A percentile compares a stretch with the other conserved stretches of the same genome.
These are phyloP conservation scores for Apophysomyces variabilis DNA, from an alignment of 371 early-diverging fungal species.

Conservation along the genomic window DNA sequence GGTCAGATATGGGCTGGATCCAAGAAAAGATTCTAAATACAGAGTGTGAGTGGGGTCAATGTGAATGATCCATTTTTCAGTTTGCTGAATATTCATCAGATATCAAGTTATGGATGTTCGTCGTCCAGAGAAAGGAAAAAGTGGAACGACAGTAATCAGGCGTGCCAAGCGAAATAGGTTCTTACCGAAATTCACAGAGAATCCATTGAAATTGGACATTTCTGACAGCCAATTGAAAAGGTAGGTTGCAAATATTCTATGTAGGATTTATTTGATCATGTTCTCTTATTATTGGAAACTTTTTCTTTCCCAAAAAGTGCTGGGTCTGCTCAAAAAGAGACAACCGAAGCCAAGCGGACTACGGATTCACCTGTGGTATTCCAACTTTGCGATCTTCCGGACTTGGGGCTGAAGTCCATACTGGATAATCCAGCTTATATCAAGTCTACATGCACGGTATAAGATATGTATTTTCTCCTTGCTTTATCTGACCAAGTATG, in stretches of 20 bases:
- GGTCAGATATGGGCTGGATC: conserved; percentile 68
- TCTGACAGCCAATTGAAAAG: neutral
- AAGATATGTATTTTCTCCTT: neutral
- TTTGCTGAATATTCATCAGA: conserved; percentile 4
- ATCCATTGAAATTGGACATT: neutral
- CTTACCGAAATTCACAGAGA: neutral
- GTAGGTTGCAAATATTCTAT: neutral
- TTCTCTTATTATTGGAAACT: neutral
- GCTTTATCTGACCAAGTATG: too few species aligned
- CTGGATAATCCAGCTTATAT: conserved; percentile 19
- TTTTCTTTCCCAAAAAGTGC: neutral
- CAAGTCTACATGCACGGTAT: conserved; percentile 18
- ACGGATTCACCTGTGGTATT: neutral
- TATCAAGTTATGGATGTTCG: conserved; percentile 19
- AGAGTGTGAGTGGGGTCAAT: conserved; percentile 35
- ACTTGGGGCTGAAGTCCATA: conserved; percentile 25
- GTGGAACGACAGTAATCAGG: neutral
- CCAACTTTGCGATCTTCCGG: conserved; percentile 34
- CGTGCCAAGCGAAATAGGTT: neutral
- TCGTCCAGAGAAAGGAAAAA: neutral
- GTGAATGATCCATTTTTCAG: neutral
- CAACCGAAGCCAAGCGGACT: neutral
- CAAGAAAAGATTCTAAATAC: conserved; percentile 49
- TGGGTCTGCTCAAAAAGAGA: too few species aligned
- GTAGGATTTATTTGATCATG: neutral